phyloP scores from a whole-genome alignment of 225 moss, liverwort and hornwort species.

The Rhytidiadelphus loreus region DNA sequence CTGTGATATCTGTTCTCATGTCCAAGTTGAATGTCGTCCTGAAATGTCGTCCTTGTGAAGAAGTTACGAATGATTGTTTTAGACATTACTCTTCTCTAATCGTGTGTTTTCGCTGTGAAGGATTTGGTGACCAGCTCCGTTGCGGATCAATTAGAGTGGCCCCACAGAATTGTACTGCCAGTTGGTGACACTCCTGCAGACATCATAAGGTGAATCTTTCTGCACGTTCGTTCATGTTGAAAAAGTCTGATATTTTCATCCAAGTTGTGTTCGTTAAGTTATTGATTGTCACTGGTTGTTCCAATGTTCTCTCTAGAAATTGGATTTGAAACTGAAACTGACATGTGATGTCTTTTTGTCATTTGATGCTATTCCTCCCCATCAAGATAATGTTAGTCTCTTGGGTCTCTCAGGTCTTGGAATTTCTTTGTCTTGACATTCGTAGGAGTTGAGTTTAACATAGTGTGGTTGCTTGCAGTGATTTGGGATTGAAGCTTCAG shows the following conservation, averaged over 20 bases:
- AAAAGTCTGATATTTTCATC: neutral
- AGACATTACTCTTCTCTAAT: neutral
- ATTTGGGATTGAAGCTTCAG: constrained; percentile 75
- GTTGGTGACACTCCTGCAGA: constrained; percentile 54
- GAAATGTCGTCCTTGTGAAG: neutral
- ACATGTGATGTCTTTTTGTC: neutral
- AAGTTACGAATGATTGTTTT: neutral
- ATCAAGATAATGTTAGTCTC: neutral
- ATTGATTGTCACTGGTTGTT: neutral
- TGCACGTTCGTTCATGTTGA: neutral
- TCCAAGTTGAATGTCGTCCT: neutral
- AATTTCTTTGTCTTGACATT: neutral
- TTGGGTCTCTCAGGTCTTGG: neutral
- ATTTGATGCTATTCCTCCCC: neutral
- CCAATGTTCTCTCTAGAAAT: neutral
- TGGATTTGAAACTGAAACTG: neutral
- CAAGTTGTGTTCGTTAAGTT: neutral
- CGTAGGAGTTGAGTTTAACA: neutral
- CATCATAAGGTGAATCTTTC: constrained; percentile 25
- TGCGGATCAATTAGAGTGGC: constrained; percentile 80
- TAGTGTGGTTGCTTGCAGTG: constrained; percentile 39
- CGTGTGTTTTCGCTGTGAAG: constrained; percentile 16
- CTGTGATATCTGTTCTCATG: neutral
- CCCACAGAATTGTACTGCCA: constrained; percentile 77
- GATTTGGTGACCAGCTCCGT: constrained; percentile 73